phyloP scores from a whole-genome alignment of 768 basidiomycete species.

The Phlegmacium glaucopus region DNA sequence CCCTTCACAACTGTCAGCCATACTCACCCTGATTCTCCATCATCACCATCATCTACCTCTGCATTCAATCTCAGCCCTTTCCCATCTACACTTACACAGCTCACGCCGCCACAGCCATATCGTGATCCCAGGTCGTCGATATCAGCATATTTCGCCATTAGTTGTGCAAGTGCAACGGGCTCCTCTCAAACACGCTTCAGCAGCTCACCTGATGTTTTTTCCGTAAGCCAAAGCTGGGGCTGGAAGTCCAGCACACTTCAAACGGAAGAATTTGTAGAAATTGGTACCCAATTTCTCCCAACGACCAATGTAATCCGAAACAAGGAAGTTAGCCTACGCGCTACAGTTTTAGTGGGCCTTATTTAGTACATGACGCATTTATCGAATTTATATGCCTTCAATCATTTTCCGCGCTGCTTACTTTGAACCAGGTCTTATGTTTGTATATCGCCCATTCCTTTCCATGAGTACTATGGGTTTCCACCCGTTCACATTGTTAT shows the following conservation, averaged over 20 bases:
- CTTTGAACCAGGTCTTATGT: too few relatives aligned
- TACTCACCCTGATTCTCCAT: conserved; percentile 18
- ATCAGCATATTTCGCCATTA: conserved; percentile 80
- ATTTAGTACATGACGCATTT: conserved; percentile 42
- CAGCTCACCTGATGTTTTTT: conserved; percentile 83
- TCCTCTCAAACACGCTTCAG: conserved; percentile 80
- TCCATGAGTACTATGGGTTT: too few relatives aligned
- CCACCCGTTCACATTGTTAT: too few relatives aligned
- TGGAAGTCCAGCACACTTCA: conserved; percentile 68
- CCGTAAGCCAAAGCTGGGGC: conserved; percentile 88
- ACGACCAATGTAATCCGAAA: conserved; percentile 15
- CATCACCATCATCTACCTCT: conserved; percentile 20
- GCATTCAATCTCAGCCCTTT: conserved; percentile 13
- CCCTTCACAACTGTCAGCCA: conserved; percentile 16
- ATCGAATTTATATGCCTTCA: not conserved
- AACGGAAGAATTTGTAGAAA: conserved; percentile 48
- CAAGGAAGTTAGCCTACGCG: conserved; percentile 67
- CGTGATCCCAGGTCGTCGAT: conserved; percentile 71
- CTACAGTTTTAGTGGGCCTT: conserved; percentile 75
- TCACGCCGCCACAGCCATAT: conserved; percentile 62
- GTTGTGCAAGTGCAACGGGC: conserved; percentile 78
- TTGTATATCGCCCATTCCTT: too few relatives aligned
- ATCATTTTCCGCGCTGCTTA: too few relatives aligned
- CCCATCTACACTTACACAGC: conserved; percentile 11
- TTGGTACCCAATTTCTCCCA: conserved; percentile 25